A percentile compares a stretch with the other conserved stretches of the same genome.
phyloP scores from a whole-genome alignment of 768 basidiomycete species.

The Auricularia heimuer region DNA sequence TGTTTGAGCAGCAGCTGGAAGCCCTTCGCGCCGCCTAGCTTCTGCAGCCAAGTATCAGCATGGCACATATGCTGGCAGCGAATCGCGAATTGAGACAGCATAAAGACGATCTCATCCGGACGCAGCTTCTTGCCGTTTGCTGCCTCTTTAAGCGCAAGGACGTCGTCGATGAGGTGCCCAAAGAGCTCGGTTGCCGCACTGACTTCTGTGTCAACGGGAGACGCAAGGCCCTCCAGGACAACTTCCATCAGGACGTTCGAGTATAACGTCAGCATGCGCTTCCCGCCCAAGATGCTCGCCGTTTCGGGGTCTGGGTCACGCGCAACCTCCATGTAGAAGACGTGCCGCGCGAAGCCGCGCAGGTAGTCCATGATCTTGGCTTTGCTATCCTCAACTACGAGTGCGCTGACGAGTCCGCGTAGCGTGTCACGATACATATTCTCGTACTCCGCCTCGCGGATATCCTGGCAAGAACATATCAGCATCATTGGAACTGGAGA shows the following conservation, averaged over 20 bases:
- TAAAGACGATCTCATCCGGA: constrained; percentile 45
- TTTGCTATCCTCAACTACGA: constrained; percentile 58
- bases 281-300: neutral
- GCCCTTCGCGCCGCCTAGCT: constrained; percentile 56
- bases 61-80: constrained; percentile 81
- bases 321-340: constrained; percentile 69
- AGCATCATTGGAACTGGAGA: neutral
- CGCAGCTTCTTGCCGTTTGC: constrained; percentile 34
- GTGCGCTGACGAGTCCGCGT: constrained; percentile 70
- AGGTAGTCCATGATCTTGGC: constrained; percentile 63
- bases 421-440: constrained; percentile 59
- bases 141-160: constrained; percentile 37
- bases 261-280: neutral
- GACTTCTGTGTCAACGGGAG: constrained; percentile 51
- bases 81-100: constrained; percentile 73
- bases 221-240: constrained; percentile 64
- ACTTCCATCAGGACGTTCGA: constrained; percentile 42
- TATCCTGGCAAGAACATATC: constrained; percentile 37
- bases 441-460: constrained; percentile 63
- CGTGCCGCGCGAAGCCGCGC: constrained; percentile 52
- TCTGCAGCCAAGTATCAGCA: constrained; percentile 83
- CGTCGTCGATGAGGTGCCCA: constrained; percentile 51
- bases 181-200: constrained; percentile 52
- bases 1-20: neutral
- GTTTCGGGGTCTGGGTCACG: constrained; percentile 19